Percentiles rank a stretch among this genome's conserved stretches.
These are phyloP conservation scores for Trichoderma orchidacearum DNA, from an alignment of 495 filamentous ascomycete species.

Conservation along the genomic window DNA sequence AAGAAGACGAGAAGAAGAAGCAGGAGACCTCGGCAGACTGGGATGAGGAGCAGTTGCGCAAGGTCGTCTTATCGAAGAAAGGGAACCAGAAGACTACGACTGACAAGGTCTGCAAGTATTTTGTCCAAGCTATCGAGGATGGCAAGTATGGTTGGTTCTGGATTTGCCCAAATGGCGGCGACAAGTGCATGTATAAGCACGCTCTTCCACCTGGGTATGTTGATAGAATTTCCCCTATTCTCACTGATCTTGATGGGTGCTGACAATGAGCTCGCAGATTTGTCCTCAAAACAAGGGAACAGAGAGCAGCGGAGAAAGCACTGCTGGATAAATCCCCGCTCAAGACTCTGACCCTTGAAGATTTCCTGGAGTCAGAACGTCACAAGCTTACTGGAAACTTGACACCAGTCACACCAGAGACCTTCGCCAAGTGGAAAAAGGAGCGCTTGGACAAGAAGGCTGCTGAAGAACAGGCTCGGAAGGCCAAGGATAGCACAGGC, in stretches of 20 bases:
- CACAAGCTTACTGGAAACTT: conserved; percentile 83
- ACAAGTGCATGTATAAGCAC: conserved; percentile 98
- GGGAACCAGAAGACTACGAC: conserved; percentile 93
- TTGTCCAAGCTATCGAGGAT: conserved; percentile 95
- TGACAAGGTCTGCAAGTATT: conserved; percentile 98
- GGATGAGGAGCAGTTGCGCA: conserved; percentile 91
- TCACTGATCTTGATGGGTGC: not conserved
- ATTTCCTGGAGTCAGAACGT: conserved; percentile 89
- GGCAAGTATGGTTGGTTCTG: conserved; percentile 99
- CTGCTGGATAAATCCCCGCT: conserved; percentile 91
- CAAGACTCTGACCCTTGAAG: conserved; percentile 88
- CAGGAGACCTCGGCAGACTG: conserved; percentile 88
- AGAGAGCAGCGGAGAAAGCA: conserved; percentile 93
- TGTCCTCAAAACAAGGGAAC: conserved; percentile 94
- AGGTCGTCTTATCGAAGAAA: conserved; percentile 87
- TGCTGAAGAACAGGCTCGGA: conserved; percentile 72
- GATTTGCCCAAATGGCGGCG: conserved; percentile 89
- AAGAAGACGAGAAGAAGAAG: conserved; percentile 69
- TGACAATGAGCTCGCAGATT: conserved; percentile 45
- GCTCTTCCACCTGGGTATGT: conserved; percentile 82
- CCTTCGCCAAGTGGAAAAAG: conserved; percentile 92
- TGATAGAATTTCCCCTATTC: not conserved
- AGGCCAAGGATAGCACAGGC: conserved; percentile 90
- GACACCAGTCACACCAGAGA: conserved; percentile 85
- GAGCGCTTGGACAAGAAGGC: conserved; percentile 89